Percentiles rank a stretch among this genome's conserved stretches.
These are phyloP conservation scores for Fusarium caatingaense DNA, from an alignment of 2,329 filamentous ascomycete genomes.

Conservation along the genomic window DNA sequence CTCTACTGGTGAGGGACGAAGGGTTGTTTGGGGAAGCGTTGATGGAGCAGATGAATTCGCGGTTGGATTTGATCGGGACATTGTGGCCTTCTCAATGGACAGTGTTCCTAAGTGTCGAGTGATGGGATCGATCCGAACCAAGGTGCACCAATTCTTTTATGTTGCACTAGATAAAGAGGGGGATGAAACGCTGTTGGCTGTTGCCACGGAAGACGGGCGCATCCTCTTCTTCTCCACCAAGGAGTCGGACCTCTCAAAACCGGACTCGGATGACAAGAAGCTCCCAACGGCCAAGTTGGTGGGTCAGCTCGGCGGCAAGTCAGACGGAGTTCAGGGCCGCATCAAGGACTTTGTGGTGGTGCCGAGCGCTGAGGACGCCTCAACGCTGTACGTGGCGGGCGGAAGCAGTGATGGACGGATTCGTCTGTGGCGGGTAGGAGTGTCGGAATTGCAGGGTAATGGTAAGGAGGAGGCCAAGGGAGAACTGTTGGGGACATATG, in stretches of 20 bases:
- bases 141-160: conserved; percentile 86
- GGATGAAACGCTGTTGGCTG: conserved; percentile 68
- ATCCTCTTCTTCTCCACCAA: conserved; percentile 84
- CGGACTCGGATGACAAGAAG: conserved; percentile 45
- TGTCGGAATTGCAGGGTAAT: conserved; percentile 54
- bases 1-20: conserved; percentile 83
- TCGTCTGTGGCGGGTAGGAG: conserved; percentile 76
- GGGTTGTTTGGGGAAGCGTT: conserved; percentile 80
- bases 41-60: conserved; percentile 84
- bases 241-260: conserved; percentile 57
- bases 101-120: conserved; percentile 82
- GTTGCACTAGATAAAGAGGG: conserved; percentile 62
- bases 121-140: conserved; percentile 74
- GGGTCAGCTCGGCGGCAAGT: conserved; percentile 82
- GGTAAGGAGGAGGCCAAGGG: conserved; percentile 45
- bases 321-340: conserved; percentile 73
- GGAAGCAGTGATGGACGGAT: conserved; percentile 88
- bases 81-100: conserved; percentile 88
- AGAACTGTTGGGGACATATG: conserved; percentile 77
- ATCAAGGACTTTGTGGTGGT: conserved; percentile 90
- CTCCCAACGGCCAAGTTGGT: conserved; percentile 73
- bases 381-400: conserved; percentile 70
- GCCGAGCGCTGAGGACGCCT: conserved; percentile 52
- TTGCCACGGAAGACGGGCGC: conserved; percentile 91
- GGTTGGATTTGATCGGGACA: conserved; percentile 87